These are phyloP conservation scores for Coemansia sp. DNA, from an alignment of 192 early-diverging fungal genomes.

Conservation along the genomic window DNA sequence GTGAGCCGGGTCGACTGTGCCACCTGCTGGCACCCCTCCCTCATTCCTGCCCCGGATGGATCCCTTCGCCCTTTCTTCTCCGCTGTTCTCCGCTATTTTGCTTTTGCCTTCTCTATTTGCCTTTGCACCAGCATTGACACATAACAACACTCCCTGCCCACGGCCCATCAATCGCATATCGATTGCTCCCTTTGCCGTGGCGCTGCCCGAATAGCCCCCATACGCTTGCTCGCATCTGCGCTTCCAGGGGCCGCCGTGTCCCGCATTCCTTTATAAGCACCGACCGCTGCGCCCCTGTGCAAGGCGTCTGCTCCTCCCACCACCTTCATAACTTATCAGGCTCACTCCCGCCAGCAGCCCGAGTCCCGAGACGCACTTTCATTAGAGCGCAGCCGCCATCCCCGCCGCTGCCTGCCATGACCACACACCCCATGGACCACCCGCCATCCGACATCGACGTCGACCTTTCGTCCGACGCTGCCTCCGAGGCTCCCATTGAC, in stretches of 20 bases:
- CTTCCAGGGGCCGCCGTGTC: neutral
- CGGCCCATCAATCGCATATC: constrained; percentile 10
- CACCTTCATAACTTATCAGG: too few species aligned
- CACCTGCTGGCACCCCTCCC: constrained; percentile 3
- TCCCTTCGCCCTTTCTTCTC: constrained; percentile 1
- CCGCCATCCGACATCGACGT: constrained; percentile 47
- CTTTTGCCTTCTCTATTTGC: neutral
- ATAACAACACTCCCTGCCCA: neutral
- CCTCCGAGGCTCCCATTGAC: constrained; percentile 28
- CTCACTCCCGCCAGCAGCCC: neutral
- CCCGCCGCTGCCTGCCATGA: constrained; percentile 25
- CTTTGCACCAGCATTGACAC: too few species aligned
- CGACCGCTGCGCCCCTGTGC: neutral
- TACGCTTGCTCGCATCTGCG: constrained; percentile 2
- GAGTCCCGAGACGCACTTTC: constrained; percentile 1
- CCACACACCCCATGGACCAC: constrained; percentile 44
- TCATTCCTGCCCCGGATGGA: neutral
- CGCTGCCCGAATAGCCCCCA: neutral
- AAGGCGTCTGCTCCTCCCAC: neutral
- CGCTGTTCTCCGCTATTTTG: neutral
- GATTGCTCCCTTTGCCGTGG: constrained; percentile 4
- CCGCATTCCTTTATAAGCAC: neutral
- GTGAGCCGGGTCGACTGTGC: constrained; percentile 1
- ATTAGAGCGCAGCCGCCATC: constrained; percentile 37
- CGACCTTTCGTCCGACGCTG: constrained; percentile 43